Evolutionary conservation across 495 filamentous ascomycete species (phyloP), one percentile per base, ranked within the genome.

Genomic region (Penicillium flavigenum): DNA sequence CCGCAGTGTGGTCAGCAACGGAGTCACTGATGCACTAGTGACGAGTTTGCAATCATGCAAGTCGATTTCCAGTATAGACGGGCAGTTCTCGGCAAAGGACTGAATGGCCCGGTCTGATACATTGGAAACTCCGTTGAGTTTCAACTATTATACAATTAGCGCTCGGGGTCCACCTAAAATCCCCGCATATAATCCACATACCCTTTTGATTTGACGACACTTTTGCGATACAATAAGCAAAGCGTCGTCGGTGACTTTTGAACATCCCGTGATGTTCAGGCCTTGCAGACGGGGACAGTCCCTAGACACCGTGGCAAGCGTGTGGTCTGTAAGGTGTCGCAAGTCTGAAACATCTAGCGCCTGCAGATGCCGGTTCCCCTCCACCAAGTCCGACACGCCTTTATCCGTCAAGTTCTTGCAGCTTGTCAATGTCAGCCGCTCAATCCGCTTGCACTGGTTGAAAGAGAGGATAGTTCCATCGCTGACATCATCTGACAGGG

Each of bases 21-120:
- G 79, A 0, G 89, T 91, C 41, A 98, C 80, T 0, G 95, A 87
- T 10, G 84, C 80, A 68, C 93, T 91, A 42, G 87, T 89, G 51
- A 98, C 82, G 26, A 83, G 77, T 29, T 81, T 83, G 76, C 94
- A 97, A 64, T 88, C 86, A 62, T 96, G 88, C 29, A 98, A 84
- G 68, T 99, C 95, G 57, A 98, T 96, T 72, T 99, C 95, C 41
- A 99, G 81, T 32, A 99, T 90, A 49, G 96, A 89, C 7, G 86
- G 89, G 70, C 92, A 98, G 69, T 91, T 83, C 27, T 86, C 77
- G 32, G 95, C 95, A 65, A 98, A 93, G 8, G 91, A 88, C 45
- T 90, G 67, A 63, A 98, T 86, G 4, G 92, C 86, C 20, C 75
- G 76, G 67, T 98, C 88, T 16, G 86, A 90, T 17, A 96, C 72